Evolutionary conservation across 768 basidiomycete species (phyloP).

Genomic region (Kwoniella sp.): DNA sequence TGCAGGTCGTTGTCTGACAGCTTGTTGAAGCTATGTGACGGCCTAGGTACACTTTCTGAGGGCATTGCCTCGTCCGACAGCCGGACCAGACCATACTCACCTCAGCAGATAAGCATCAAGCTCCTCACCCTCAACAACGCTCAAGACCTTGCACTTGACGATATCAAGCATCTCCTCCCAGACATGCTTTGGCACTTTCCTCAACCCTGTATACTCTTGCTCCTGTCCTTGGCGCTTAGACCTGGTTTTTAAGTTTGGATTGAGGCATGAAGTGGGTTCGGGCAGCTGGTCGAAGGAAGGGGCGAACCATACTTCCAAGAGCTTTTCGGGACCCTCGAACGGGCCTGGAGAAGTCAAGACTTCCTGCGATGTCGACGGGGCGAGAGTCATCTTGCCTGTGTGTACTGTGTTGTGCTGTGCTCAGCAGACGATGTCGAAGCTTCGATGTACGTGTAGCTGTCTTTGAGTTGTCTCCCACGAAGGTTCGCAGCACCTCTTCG

Average conservation of each 20-base stretch:
- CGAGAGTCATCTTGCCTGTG: slow-evolving; percentile 13
- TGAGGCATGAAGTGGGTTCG: slow-evolving; percentile 14
- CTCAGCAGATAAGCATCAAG: slow-evolving; percentile 94
- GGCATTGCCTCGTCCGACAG: too few relatives aligned
- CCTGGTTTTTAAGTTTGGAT: neutral
- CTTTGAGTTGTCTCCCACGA: too few relatives aligned
- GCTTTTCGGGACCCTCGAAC: slow-evolving; percentile 76
- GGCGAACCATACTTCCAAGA: slow-evolving; percentile 96
- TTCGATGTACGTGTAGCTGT: too few relatives aligned
- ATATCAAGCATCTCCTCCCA: slow-evolving; percentile 99
- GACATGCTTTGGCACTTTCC: slow-evolving; percentile 69
- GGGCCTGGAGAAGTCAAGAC: slow-evolving; percentile 20
- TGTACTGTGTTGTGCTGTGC: neutral
- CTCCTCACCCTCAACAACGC: slow-evolving; percentile 81
- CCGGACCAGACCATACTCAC: slow-evolving; percentile 60
- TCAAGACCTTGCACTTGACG: slow-evolving; percentile 94
- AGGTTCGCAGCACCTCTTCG: too few relatives aligned
- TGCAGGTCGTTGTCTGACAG: too few relatives aligned
- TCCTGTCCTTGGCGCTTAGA: slow-evolving; percentile 49
- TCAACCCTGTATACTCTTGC: slow-evolving; percentile 68
- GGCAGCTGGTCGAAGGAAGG: slow-evolving; percentile 70
- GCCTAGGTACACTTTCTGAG: too few relatives aligned
- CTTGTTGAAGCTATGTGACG: too few relatives aligned
- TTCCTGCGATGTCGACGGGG: slow-evolving; percentile 9
- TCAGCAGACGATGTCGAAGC: too few relatives aligned